Conservation (phyloP, 2,329 filamentous ascomycete genomes). For the Pseudogymnoascus sp. region DNA sequence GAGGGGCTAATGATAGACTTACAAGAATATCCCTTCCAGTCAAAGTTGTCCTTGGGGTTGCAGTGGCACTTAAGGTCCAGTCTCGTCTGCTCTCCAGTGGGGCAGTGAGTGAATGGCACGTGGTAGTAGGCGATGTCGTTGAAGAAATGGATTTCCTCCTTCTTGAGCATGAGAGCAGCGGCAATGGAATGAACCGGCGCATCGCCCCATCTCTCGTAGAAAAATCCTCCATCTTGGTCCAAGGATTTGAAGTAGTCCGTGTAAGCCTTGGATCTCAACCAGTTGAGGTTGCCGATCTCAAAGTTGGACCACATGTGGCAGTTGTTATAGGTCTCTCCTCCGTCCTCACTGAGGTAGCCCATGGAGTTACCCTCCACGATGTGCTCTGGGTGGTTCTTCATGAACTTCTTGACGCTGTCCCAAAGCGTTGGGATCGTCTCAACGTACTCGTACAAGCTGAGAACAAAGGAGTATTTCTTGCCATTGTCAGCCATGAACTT, state of each 20-base stretch:
- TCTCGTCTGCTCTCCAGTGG: constrained; percentile 76
- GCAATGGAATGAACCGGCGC: constrained; percentile 98
- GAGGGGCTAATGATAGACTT: constrained; percentile 33
- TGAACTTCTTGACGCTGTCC: constrained; percentile 93
- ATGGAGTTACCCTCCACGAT: constrained; percentile 77
- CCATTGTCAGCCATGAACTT: constrained; percentile 90
- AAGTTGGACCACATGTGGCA: constrained; percentile 99
- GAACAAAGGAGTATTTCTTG: constrained; percentile 97
- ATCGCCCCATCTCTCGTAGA: constrained; percentile 98
- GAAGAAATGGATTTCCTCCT: constrained; percentile 96
- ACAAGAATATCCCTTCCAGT: constrained; percentile 99
- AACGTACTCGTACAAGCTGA: constrained; percentile 92
- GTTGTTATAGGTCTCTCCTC: constrained; percentile 86
- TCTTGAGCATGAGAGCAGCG: constrained; percentile 75
- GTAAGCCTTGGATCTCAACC: constrained; percentile 85
- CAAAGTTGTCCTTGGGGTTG: constrained; percentile 94
- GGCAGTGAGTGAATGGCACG: constrained; percentile 95
- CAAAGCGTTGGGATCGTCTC: constrained; percentile 92
- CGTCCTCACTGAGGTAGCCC: constrained; percentile 85
- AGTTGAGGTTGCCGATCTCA: constrained; percentile 87
- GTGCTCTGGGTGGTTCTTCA: constrained; percentile 81
- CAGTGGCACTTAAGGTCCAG: constrained; percentile 86
- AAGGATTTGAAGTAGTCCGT: constrained; percentile 83
- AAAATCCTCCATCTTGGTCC: constrained; percentile 90
- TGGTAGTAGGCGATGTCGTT: constrained; percentile 98